Evolutionary conservation across 2,329 filamentous ascomycete species (phyloP).

Genomic region (Pochonia chlamydosporia): DNA sequence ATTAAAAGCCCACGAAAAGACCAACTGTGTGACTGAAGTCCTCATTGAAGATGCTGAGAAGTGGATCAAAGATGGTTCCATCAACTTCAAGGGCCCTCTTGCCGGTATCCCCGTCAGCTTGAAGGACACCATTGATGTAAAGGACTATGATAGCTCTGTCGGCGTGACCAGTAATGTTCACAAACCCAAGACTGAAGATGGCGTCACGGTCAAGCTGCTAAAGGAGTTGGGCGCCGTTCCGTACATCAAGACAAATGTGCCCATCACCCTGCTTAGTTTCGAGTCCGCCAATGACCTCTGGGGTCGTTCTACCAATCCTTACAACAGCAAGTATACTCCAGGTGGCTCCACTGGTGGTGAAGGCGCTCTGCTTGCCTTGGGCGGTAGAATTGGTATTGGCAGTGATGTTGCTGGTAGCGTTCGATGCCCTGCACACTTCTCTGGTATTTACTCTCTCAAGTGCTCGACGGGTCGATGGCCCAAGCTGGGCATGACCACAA

Average conservation of each 20-base stretch:
- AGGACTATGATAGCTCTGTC: slow-evolving; percentile 76
- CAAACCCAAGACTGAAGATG: slow-evolving; percentile 62
- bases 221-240: slow-evolving; percentile 86
- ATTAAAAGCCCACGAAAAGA: slow-evolving; percentile 74
- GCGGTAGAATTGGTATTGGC: slow-evolving; percentile 82
- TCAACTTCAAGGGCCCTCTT: slow-evolving; percentile 74
- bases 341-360: slow-evolving; percentile 89
- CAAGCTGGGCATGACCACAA: slow-evolving; percentile 75
- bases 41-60: slow-evolving; percentile 72
- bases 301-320: slow-evolving; percentile 77
- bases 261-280: slow-evolving; percentile 80
- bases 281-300: slow-evolving; percentile 75
- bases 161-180: slow-evolving; percentile 71
- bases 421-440: slow-evolving; percentile 80
- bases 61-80: slow-evolving; percentile 54
- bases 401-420: slow-evolving; percentile 90
- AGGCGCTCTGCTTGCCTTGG: slow-evolving; percentile 72
- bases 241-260: slow-evolving; percentile 88
- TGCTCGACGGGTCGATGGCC: slow-evolving; percentile 90
- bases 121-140: slow-evolving; percentile 75
- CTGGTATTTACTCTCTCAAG: slow-evolving; percentile 78
- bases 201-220: slow-evolving; percentile 66
- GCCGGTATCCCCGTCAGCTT: slow-evolving; percentile 83
- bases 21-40: slow-evolving; percentile 86
- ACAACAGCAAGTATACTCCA: slow-evolving; percentile 77